These are phyloP conservation scores for Tetradesmus obliquus DNA, from an alignment of 139 green algal species.

Conservation along the genomic window DNA sequence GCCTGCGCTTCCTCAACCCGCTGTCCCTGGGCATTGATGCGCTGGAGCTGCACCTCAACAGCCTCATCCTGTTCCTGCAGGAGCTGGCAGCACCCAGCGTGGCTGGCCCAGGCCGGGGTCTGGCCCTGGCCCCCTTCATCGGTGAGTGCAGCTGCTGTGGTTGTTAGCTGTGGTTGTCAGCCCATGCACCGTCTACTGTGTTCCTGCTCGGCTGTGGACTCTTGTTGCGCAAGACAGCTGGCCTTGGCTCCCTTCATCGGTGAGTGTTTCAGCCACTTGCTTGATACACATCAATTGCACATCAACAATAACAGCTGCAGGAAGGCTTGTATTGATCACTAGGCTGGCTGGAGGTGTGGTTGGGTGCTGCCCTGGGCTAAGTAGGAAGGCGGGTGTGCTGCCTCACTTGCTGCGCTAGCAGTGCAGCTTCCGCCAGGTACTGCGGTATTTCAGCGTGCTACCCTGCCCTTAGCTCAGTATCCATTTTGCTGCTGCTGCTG, in stretches of 20 bases:
- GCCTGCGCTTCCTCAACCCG: slow-evolving; percentile 11
- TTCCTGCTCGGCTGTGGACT: too few relatives aligned
- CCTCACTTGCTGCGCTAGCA: too few relatives aligned
- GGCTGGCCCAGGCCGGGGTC: not conserved
- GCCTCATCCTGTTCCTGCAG: slow-evolving; percentile 39
- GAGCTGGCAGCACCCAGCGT: not conserved
- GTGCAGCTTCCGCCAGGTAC: too few relatives aligned
- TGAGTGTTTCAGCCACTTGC: too few relatives aligned
- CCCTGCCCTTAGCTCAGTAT: not conserved
- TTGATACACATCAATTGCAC: too few relatives aligned
- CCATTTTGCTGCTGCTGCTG: not conserved
- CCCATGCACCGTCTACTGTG: not conserved
- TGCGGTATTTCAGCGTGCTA: too few relatives aligned
- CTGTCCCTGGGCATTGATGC: slow-evolving; percentile 9
- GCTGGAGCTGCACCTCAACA: not conserved
- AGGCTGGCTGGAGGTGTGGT: too few relatives aligned
- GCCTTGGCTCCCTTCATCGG: too few relatives aligned
- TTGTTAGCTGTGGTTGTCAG: not conserved
- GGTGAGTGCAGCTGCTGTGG: not conserved
- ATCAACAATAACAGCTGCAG: too few relatives aligned
- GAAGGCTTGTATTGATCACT: too few relatives aligned
- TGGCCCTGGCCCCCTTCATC: not conserved
- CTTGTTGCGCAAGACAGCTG: not conserved
- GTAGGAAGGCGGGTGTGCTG: too few relatives aligned
- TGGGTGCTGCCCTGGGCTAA: too few relatives aligned